Evolutionary conservation across 768 basidiomycete species (phyloP).

Genomic region (Peribolospora kevripleyi): DNA sequence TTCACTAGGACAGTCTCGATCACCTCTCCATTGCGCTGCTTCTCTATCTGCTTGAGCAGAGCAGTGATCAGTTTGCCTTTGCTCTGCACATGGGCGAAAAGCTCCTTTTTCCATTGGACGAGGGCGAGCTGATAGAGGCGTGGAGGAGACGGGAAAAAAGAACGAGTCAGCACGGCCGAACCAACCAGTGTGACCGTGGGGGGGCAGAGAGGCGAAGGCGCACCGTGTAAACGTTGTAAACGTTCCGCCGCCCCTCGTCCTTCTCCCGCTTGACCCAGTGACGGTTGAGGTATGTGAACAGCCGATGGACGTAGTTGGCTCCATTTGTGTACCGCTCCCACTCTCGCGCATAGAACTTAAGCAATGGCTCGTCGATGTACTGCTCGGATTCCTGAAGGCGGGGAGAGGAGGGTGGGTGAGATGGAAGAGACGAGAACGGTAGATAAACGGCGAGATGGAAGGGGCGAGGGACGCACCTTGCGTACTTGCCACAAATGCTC

Average conservation of each 20-base stretch:
- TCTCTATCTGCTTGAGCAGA: conserved; percentile 68
- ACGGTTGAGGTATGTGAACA: conserved; percentile 94
- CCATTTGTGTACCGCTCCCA: conserved; percentile 96
- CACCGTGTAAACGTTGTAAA: conserved; percentile 90
- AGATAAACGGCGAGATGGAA: neutral
- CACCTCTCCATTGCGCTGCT: conserved; percentile 74
- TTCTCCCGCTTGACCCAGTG: conserved; percentile 98
- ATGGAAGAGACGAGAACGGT: neutral
- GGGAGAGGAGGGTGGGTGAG: neutral
- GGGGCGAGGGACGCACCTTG: conserved; percentile 26
- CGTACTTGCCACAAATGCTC: conserved; percentile 44
- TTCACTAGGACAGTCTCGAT: conserved; percentile 83
- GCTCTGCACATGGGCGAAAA: conserved; percentile 68
- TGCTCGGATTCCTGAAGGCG: conserved; percentile 44
- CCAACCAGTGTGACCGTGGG: neutral
- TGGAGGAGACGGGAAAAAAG: neutral
- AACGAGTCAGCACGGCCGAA: neutral
- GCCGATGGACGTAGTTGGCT: conserved; percentile 84
- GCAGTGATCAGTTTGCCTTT: conserved; percentile 68
- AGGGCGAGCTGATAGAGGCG: conserved; percentile 45
- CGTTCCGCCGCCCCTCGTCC: conserved; percentile 82
- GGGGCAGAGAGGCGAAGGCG: conserved; percentile 14
- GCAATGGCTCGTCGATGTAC: conserved; percentile 60
- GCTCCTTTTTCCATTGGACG: conserved; percentile 81
- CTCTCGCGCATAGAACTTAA: conserved; percentile 72